Evolutionary conservation across 23 red algal genomes (phyloP).

Genomic region (Pyropia yezoensis): DNA sequence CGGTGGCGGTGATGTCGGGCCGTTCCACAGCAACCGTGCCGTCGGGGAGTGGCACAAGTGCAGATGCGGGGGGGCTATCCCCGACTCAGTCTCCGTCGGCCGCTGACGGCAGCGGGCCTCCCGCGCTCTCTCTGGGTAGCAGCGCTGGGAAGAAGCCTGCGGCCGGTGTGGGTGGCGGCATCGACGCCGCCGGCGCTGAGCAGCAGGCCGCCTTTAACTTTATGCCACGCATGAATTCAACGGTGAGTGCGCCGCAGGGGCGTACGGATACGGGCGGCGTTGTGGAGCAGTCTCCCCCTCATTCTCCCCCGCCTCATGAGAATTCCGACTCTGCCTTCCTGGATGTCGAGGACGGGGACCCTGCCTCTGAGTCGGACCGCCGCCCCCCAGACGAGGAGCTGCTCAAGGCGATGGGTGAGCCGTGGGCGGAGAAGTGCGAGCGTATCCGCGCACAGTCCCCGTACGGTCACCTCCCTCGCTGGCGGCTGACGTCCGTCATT

Average conservation of each 20-base stretch:
- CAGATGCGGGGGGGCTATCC: background rate
- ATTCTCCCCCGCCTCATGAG: background rate
- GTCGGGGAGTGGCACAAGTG: slow-evolving; percentile 9
- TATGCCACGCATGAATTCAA: background rate
- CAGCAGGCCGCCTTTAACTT: slow-evolving; percentile 1
- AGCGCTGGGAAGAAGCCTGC: slow-evolving; percentile 1
- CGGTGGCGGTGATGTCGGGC: slow-evolving; percentile 1
- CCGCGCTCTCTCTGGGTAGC: slow-evolving; percentile 7
- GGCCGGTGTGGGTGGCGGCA: slow-evolving; percentile 13
- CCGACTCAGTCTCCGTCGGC: background rate
- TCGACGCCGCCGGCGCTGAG: slow-evolving; percentile 15
- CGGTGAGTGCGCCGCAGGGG: background rate
- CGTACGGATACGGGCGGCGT: background rate
- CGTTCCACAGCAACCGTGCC: background rate
- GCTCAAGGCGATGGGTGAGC: slow-evolving; percentile 72
- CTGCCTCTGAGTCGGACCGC: slow-evolving; percentile 18
- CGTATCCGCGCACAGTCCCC: slow-evolving; percentile 52
- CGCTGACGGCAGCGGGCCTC: background rate
- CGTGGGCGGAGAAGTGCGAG: slow-evolving; percentile 73
- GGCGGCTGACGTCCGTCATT: slow-evolving; percentile 80
- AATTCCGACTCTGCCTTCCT: slow-evolving; percentile 22
- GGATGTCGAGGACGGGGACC: slow-evolving; percentile 14
- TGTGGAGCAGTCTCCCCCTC: background rate
- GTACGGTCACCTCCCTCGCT: slow-evolving; percentile 67
- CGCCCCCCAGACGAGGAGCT: slow-evolving; percentile 66